A percentile compares a stretch with the other conserved stretches of the same genome.
These are phyloP conservation scores for Aegilops speltoides DNA, from an alignment of 176 grass and related monocot genomes.

Conservation along the genomic window DNA sequence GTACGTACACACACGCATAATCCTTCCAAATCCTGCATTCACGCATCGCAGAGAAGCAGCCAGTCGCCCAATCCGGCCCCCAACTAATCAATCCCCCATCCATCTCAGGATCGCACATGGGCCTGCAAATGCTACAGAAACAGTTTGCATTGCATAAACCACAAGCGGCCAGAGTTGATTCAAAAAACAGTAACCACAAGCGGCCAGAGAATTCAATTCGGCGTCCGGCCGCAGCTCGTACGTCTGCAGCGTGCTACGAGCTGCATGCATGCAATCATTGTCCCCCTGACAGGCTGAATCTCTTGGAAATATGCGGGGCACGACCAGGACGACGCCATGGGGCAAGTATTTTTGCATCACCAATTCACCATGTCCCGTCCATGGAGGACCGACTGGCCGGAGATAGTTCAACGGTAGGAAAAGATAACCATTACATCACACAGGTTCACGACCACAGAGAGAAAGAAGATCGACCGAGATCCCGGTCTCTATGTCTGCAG, in stretches of 20 bases:
- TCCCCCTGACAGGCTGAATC: slow-evolving; percentile 5
- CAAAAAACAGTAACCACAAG: slow-evolving; percentile 35
- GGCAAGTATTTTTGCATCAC: not conserved
- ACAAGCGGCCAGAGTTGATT: not conserved
- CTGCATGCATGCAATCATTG: slow-evolving; percentile 23
- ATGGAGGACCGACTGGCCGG: not conserved
- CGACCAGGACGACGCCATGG: not conserved
- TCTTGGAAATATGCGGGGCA: not conserved
- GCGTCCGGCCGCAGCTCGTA: not conserved
- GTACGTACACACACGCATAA: not conserved
- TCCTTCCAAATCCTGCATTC: slow-evolving; percentile 24
- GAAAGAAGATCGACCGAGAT: not conserved
- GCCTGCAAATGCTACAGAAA: slow-evolving; percentile 19
- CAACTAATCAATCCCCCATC: slow-evolving; percentile 26
- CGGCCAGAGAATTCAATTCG: slow-evolving; percentile 39
- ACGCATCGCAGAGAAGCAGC: not conserved
- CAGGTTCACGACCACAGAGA: not conserved
- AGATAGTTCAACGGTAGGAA: slow-evolving; percentile 26
- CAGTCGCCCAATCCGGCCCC: not conserved
- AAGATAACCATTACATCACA: slow-evolving; percentile 24
- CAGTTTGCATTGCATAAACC: slow-evolving; percentile 38
- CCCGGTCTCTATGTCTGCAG: slow-evolving; percentile 10
- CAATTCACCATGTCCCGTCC: not conserved
- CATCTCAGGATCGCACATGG: not conserved
- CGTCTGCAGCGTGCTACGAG: not conserved